These are phyloP conservation scores for Magnolia changhungtana DNA, from an alignment of 164 flowering plant genomes.

Conservation along the genomic window DNA sequence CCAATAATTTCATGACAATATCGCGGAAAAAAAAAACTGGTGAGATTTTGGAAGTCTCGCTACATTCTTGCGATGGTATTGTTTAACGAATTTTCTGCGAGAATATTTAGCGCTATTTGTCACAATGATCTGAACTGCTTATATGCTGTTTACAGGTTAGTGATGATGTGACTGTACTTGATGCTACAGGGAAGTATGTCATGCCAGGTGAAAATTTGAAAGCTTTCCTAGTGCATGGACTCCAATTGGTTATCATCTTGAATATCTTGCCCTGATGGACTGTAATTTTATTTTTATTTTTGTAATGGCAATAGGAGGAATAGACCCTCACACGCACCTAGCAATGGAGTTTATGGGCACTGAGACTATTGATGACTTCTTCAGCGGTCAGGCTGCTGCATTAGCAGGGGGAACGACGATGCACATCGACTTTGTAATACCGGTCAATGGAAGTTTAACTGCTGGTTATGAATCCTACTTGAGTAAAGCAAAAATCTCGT, in stretches of 20 bases:
- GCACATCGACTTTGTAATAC: constrained; percentile 95
- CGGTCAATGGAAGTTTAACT: constrained; percentile 72
- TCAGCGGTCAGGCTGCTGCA: constrained; percentile 98
- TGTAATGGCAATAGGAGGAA: constrained; percentile 63
- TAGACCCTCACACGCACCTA: constrained; percentile 97
- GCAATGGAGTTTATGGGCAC: constrained; percentile 78
- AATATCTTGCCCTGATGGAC: neutral
- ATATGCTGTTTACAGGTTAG: constrained; percentile 48
- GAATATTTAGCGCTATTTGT: too few relatives aligned
- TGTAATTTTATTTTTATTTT: neutral
- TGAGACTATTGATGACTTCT: constrained; percentile 81
- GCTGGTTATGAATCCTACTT: constrained; percentile 68
- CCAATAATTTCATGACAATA: too few relatives aligned
- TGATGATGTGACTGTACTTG: constrained; percentile 78
- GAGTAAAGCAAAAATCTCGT: constrained; percentile 60
- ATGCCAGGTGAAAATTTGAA: constrained; percentile 79
- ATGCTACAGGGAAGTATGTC: constrained; percentile 92
- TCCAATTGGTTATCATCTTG: neutral
- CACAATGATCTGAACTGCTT: neutral
- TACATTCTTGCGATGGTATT: too few relatives aligned
- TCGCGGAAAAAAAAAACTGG: too few relatives aligned
- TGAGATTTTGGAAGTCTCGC: too few relatives aligned
- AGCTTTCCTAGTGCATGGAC: neutral
- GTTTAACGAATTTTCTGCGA: too few relatives aligned
- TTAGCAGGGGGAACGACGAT: constrained; percentile 98